Base-by-base conservation (phyloP, 768 basidiomycete species). In the Lactarius indigo region DNA sequence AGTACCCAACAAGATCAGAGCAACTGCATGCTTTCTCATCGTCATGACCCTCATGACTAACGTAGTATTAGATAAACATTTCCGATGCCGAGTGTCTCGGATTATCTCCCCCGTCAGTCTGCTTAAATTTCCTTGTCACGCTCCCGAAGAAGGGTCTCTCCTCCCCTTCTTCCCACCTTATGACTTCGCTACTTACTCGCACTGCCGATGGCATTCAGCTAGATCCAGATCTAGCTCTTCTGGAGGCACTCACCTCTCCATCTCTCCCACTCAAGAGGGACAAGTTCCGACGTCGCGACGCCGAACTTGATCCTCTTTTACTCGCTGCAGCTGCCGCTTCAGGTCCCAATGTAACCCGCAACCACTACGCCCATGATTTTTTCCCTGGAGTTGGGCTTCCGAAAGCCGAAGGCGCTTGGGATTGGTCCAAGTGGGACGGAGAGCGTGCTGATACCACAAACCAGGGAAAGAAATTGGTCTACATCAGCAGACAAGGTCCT, bases 321-420 rank as follows among this genome's bases (percentile, higher is more conserved):
- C 83, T 94, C 63, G 91, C 90, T 33, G 89, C 89, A 0, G 91
- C 87, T 7, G 82, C 84, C 12, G 87, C 90, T 0, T 87, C 90
- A 0, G 88, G 87, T 5, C 89, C 90, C 12, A 85, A 91, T 68
- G 82, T 90, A 63, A 94, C 94, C 44, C 83, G 91, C 55, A 92
- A 94, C 72, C 94, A 96, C 75, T 92, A 90, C 73, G 84, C 88
- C 58, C 94, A 96, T 75, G 89, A 90, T 72, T 86, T 89, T 76
- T 87, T 87, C 71, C 88, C 89, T 0, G 83, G 82, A 0, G 81
- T 84, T 33, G 80, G 80, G 73, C 78, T 84, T 50, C 83, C 81
- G 35, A 79, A 79, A 64, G 79, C 81, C 15, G 84, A 87, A 71
- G 83, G 81, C 12, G 75, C 81, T 15, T 83, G 81, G 79, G 85